Conservation (phyloP, 2,329 filamentous ascomycete genomes). For the Myriosclerotinia curreyana region DNA sequence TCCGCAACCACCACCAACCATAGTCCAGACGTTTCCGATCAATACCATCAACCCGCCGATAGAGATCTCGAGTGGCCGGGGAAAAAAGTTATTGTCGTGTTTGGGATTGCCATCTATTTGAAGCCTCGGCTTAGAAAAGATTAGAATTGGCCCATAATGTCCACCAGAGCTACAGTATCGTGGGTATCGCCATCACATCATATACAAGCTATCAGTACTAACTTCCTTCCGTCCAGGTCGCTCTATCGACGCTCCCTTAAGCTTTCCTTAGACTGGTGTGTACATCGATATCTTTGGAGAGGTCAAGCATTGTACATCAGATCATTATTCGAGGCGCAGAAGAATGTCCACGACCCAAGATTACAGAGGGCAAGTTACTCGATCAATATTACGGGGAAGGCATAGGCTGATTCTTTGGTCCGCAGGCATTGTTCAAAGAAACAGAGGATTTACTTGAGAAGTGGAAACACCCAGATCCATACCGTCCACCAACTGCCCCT, state of each 20-base stretch:
- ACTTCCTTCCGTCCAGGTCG: slow-evolving; percentile 46
- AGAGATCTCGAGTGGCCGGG: neutral
- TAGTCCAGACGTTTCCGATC: slow-evolving; percentile 6
- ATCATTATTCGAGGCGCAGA: slow-evolving; percentile 92
- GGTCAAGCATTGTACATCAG: slow-evolving; percentile 96
- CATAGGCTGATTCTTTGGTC: slow-evolving; percentile 24
- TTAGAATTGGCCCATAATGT: slow-evolving; percentile 32
- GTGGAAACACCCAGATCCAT: slow-evolving; percentile 98
- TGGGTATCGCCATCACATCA: slow-evolving; percentile 26
- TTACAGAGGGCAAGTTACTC: slow-evolving; percentile 62
- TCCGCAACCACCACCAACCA: slow-evolving; percentile 12
- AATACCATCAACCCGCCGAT: slow-evolving; percentile 12
- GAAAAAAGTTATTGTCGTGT: neutral
- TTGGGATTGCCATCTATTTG: slow-evolving; percentile 1
- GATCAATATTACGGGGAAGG: neutral
- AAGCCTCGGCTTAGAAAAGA: slow-evolving; percentile 1
- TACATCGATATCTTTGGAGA: slow-evolving; percentile 89
- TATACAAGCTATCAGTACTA: neutral
- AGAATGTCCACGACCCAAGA: slow-evolving; percentile 75
- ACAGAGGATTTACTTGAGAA: slow-evolving; percentile 83
- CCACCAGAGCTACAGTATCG: slow-evolving; percentile 40
- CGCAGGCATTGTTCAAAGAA: slow-evolving; percentile 76
- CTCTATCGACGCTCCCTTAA: slow-evolving; percentile 93
- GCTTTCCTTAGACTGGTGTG: slow-evolving; percentile 91
- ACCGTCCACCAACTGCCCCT: slow-evolving; percentile 82